Evolutionary conservation across 2,329 filamentous ascomycete species (phyloP), one percentile per base, ranked within the genome.

Genomic region (Thelonectria rubi): DNA sequence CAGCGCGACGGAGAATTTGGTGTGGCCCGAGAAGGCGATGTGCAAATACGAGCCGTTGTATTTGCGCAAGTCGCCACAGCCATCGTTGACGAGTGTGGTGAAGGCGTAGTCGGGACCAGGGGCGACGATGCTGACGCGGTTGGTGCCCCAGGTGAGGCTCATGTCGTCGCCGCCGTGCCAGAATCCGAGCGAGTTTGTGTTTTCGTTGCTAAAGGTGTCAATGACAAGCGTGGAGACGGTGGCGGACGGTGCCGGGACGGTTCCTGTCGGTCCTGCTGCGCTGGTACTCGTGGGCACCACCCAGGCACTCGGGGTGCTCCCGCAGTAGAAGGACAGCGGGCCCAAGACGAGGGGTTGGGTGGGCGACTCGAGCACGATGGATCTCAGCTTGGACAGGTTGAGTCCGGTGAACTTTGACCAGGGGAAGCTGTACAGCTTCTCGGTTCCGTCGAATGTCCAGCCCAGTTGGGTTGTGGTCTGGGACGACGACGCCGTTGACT

Each of bases 161-260:
- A 89, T 82, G 15, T 90, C 87, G 48, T 88, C 87, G n/a, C 80
- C 80, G 10, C 89, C 88, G 72, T 91, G 88, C 84, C 87, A 91
- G 74, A 86, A 83, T 3, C 83, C 84, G 2, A 91, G 80, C 17
- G 84, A 81, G 69, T 91, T 91, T 24, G 75, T 80, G 62, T 80
- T 76, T 3, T 74, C 58, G 65, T 79, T 80, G 37, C 75, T 75
- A 65, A 91, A 91, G 3, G 80, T 81, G 74, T 91, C 89, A 58
- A 91, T 85, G 0, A 90, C 78, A 30, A 87, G 78, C 12, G 77
- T 75, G 15, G 81, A 78, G 24, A 81, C 81, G 18, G 81, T 79
- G 50, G 82, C 79, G 12, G 75, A 66, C 3, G 84, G 84, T 3
- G 82, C 81, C n/a, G 80, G 72, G 14, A 86, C 78, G 6, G 82